phyloP scores from a whole-genome alignment of 176 grass and related monocot species.

The Miscanthus lutarioriparius region DNA sequence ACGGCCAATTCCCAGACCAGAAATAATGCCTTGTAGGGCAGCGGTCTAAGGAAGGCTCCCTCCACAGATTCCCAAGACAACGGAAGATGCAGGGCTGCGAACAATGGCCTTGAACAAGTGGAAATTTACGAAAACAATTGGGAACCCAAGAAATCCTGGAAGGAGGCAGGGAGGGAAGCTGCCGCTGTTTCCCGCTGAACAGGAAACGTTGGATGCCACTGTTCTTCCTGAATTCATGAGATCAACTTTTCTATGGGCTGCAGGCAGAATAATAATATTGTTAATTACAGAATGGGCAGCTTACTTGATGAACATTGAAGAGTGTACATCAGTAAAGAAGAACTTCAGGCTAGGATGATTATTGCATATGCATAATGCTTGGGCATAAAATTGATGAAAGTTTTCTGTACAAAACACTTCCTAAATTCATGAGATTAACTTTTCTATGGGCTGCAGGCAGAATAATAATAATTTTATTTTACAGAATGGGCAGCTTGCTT shows the following conservation, averaged over 20 bases:
- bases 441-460: constrained; percentile 63
- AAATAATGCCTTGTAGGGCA: constrained; percentile 35
- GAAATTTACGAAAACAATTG: constrained; percentile 72
- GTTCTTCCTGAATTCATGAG: constrained; percentile 95
- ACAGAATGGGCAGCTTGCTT: background rate
- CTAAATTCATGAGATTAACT: constrained; percentile 96
- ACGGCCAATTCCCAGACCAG: constrained; percentile 39
- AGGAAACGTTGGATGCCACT: constrained; percentile 90
- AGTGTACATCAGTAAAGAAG: background rate
- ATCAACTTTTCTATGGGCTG: constrained; percentile 85
- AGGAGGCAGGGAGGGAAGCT: constrained; percentile 69
- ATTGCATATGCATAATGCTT: background rate
- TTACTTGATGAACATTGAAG: background rate
- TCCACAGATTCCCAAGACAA: constrained; percentile 59
- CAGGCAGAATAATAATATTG: constrained; percentile 17
- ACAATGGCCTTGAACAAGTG: constrained; percentile 98
- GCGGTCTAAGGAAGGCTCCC: constrained; percentile 52
- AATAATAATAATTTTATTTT: constrained; percentile 34
- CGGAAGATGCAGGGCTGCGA: constrained; percentile 85
- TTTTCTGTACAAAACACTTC: constrained; percentile 14
- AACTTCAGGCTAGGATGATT: background rate
- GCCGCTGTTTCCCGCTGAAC: constrained; percentile 82
- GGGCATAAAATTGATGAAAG: too few species aligned
- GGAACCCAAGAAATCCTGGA: constrained; percentile 69
- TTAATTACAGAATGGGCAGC: background rate